phyloP scores from a whole-genome alignment of 331 rosid species.

The Dryas integrifolia region DNA sequence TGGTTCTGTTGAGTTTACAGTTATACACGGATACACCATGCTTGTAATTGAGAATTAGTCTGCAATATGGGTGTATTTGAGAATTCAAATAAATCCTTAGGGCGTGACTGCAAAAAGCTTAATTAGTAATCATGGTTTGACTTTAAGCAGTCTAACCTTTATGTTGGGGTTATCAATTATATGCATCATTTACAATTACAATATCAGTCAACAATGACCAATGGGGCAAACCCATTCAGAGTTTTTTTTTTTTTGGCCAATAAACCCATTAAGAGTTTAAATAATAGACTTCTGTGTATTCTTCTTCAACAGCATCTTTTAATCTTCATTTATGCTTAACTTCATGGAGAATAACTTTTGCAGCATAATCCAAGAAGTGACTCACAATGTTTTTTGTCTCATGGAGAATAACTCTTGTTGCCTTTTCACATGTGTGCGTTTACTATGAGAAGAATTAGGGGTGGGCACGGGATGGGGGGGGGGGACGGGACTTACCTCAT shows the following conservation, averaged over 20 bases:
- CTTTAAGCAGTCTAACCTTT: background rate
- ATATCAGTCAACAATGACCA: background rate
- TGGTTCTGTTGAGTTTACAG: background rate
- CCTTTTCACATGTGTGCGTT: background rate
- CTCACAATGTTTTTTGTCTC: background rate
- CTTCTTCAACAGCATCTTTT: conserved; percentile 2
- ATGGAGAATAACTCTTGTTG: conserved; percentile 4
- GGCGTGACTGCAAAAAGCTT: background rate
- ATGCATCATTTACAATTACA: background rate
- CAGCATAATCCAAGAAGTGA: background rate
- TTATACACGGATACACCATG: background rate
- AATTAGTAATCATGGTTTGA: background rate
- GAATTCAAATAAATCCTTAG: background rate
- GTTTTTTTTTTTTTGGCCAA: too few species aligned
- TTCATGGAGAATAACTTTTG: conserved; percentile 9
- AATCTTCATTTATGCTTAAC: background rate
- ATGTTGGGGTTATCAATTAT: background rate
- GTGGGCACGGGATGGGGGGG: too few species aligned
- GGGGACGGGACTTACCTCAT: too few species aligned
- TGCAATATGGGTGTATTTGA: background rate
- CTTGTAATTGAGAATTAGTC: too few species aligned
- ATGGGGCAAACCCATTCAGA: background rate
- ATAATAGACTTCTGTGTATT: background rate
- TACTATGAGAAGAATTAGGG: background rate
- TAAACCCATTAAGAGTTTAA: background rate